A percentile compares a stretch with the other conserved stretches of the same genome.
phyloP scores from a whole-genome alignment of 176 grass and related monocot species.

The Raddia guianensis region DNA sequence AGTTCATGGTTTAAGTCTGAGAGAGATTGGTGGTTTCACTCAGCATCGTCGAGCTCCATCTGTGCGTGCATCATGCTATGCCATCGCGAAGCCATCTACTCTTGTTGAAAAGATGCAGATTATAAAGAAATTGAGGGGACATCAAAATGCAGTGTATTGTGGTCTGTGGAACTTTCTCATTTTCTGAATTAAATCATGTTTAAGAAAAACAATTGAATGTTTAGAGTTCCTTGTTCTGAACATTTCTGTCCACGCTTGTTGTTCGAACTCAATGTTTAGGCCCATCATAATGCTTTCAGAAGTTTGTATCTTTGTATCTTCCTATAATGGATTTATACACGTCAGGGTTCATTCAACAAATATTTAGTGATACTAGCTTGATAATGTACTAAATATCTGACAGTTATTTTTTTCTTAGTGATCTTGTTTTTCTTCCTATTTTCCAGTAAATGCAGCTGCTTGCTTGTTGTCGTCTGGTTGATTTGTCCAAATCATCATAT shows the following conservation, averaged over 20 bases:
- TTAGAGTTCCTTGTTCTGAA: not conserved
- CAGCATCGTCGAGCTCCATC: slow-evolving; percentile 88
- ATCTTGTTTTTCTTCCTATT: not conserved
- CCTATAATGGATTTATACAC: not conserved
- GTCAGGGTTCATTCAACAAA: slow-evolving; percentile 1
- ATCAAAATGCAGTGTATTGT: slow-evolving; percentile 97
- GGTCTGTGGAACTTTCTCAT: slow-evolving; percentile 64
- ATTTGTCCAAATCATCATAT: slow-evolving; percentile 18
- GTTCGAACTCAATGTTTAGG: not conserved
- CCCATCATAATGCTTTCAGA: slow-evolving; percentile 2
- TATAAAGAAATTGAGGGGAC: slow-evolving; percentile 89
- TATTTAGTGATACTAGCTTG: not conserved
- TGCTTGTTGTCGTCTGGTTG: slow-evolving; percentile 27
- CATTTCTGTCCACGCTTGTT: slow-evolving; percentile 8
- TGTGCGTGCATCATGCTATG: slow-evolving; percentile 92
- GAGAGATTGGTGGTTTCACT: slow-evolving; percentile 97
- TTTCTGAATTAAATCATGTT: slow-evolving; percentile 29
- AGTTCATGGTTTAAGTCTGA: slow-evolving; percentile 83
- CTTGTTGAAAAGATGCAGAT: slow-evolving; percentile 99
- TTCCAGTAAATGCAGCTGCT: slow-evolving; percentile 26
- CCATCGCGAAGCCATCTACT: slow-evolving; percentile 92
- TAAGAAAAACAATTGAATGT: not conserved
- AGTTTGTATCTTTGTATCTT: not conserved
- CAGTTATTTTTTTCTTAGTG: slow-evolving; percentile 1
- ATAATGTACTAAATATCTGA: not conserved